A percentile compares a stretch with the other conserved stretches of the same genome.
phyloP scores from a whole-genome alignment of 331 rosid species.

The Pyracantha coccinea region DNA sequence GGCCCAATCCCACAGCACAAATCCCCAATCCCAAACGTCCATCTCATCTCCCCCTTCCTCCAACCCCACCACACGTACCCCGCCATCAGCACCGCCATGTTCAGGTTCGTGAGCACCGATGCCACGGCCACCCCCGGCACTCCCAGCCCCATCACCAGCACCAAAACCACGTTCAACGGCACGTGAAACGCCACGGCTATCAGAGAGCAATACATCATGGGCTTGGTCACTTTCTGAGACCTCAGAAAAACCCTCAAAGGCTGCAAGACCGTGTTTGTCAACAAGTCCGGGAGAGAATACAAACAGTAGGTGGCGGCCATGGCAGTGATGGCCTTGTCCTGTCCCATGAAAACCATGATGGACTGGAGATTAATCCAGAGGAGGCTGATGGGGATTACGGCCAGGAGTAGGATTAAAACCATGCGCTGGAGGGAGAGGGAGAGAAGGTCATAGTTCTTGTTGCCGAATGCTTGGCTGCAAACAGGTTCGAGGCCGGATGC shows the following conservation, averaged over 20 bases:
- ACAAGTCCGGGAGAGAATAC: conserved; percentile 76
- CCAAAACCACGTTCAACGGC: conserved; percentile 56
- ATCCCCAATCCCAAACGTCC: conserved; percentile 29
- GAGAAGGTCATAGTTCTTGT: conserved; percentile 73
- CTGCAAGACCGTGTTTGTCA: conserved; percentile 60
- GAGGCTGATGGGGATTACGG: conserved; percentile 58
- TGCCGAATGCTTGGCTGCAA: conserved; percentile 83
- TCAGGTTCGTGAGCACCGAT: conserved; percentile 72
- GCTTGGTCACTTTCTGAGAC: conserved; percentile 73
- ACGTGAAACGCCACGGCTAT: conserved; percentile 66
- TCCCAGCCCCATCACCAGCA: conserved; percentile 46
- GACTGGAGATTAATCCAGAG: conserved; percentile 67
- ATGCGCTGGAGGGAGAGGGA: conserved; percentile 70
- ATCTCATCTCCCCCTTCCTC: conserved; percentile 32
- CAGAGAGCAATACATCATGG: conserved; percentile 81
- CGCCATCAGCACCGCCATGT: conserved; percentile 64
- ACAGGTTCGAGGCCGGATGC: conserved; percentile 93
- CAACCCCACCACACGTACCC: conserved; percentile 52
- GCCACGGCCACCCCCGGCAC: conserved; percentile 86
- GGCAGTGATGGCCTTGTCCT: conserved; percentile 51
- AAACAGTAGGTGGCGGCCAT: conserved; percentile 68
- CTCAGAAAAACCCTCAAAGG: conserved; percentile 66
- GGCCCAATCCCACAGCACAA: conserved; percentile 48
- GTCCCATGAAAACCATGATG: conserved; percentile 77
- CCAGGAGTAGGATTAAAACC: conserved; percentile 65